phyloP scores from a whole-genome alignment of 352 stramenopile genomes.

The Poterioochromonas sp. region DNA sequence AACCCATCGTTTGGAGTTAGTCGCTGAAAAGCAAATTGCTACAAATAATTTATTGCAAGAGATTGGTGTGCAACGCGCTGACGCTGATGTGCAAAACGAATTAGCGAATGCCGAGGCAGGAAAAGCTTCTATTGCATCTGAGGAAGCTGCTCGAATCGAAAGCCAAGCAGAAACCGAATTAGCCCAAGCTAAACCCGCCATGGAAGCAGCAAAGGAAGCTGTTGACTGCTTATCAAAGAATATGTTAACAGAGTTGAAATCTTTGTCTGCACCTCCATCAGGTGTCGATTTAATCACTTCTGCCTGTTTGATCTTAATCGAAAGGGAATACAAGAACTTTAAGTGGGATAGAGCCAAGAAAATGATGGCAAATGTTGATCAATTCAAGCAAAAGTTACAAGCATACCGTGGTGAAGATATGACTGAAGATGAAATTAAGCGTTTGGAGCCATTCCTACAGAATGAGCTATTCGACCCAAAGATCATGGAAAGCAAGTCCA shows the following conservation, averaged over 20 bases:
- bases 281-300: slow-evolving; percentile 71
- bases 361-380: slow-evolving; percentile 96
- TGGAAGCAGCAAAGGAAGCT: slow-evolving; percentile 78
- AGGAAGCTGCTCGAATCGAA: slow-evolving; percentile 78
- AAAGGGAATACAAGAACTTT: slow-evolving; percentile 87
- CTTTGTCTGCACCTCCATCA: slow-evolving; percentile 79
- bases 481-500: slow-evolving; percentile 93
- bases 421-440: slow-evolving; percentile 79
- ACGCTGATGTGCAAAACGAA: slow-evolving; percentile 79
- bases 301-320: slow-evolving; percentile 50
- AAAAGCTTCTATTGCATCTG: slow-evolving; percentile 66
- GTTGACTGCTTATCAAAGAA: slow-evolving; percentile 85
- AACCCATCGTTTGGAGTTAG: slow-evolving; percentile 81
- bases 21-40: slow-evolving; percentile 77
- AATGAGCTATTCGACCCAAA: slow-evolving; percentile 64
- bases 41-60: slow-evolving; percentile 75
- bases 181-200: slow-evolving; percentile 76
- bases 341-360: slow-evolving; percentile 96
- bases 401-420: slow-evolving; percentile 87
- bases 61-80: slow-evolving; percentile 79
- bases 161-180: slow-evolving; percentile 79
- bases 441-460: slow-evolving; percentile 75
- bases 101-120: slow-evolving; percentile 75
- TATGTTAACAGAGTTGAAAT: slow-evolving; percentile 87
- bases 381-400: slow-evolving; percentile 82